Conservation (phyloP, 371 early-diverging fungal species). For the Zychaea mexicana region DNA sequence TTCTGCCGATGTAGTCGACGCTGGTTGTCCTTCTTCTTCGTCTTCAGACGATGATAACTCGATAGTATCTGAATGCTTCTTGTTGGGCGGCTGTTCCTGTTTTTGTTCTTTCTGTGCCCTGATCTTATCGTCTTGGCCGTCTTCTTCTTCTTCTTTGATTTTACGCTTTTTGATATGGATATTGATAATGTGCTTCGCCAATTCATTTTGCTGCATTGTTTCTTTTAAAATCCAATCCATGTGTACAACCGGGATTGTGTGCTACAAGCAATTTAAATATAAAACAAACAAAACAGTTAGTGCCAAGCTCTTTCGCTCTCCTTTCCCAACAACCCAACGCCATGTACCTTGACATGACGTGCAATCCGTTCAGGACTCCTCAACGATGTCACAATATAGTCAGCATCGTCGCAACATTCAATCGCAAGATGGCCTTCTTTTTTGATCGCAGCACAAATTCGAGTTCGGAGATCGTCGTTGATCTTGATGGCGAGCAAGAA, state of each 20-base stretch:
- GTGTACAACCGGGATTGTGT: constrained; percentile 6
- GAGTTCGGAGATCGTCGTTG: neutral
- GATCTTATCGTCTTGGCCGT: no score
- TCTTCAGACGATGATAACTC: constrained; percentile 8
- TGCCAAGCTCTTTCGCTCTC: no score
- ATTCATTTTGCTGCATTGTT: neutral
- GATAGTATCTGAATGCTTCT: neutral
- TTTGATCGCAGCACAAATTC: constrained; percentile 3
- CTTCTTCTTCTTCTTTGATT: constrained; percentile 10
- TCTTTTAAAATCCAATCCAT: constrained; percentile 11
- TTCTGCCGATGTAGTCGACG: neutral
- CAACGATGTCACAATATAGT: constrained; percentile 10
- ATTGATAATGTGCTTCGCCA: neutral
- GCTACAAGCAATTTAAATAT: neutral
- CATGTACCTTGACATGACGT: constrained; percentile 8
- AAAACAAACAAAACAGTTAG: neutral
- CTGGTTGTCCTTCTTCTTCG: no score
- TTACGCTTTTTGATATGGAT: neutral
- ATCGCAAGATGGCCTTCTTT: neutral
- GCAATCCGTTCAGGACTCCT: constrained; percentile 4
- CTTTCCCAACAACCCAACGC: no score
- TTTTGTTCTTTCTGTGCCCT: constrained; percentile 8
- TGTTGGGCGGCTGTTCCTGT: neutral
- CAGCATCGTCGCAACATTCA: constrained; percentile 1
- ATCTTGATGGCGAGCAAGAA: constrained; percentile 10